Base-by-base conservation (phyloP, 805 yeast species). In the Nakazawaea ernobii region DNA sequence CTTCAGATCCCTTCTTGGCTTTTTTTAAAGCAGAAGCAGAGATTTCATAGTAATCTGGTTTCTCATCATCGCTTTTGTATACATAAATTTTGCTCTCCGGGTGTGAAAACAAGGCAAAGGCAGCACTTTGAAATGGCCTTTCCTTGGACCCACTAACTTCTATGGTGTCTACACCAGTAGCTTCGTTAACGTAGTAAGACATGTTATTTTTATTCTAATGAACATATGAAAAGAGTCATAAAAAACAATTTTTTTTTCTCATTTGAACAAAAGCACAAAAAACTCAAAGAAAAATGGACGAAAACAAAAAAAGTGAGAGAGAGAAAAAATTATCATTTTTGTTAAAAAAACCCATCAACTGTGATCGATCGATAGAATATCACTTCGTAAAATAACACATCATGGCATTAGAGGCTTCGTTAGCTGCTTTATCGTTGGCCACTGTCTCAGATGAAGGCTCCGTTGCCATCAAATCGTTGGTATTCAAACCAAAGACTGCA, bases 1-100 rank as follows among this genome's bases (percentile, higher is more conserved):
- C 92, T 32, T 91, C 97, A 49, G 86, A 94, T 51, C 96, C 97
- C 67, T 94, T 94, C 68, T 87, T 88, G 58, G 98, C 97, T 50
- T 92, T 94, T 72, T 94, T 94, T 62, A 92, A 70, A 6, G 96
- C 97, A 45, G 95, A 82, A 5, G 96, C 89, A 14, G 90, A 74
- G 61, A 95, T 91, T 59, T 85, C 92, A 55, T 71, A 77, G 62
- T 77, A 92, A 29, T 68, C 81, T 36, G 75, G 79, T 53, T 69
- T 72, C 43, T 77, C 85, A 52, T 79, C 88, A 35, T 69, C 70
- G 55, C 24, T 30, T 58, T 82, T 84, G 68, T 73, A 80, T 35
- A 84, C 77, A 39, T 76, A 69, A 35, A 86, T 61, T 58, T 79
- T 79, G 10, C 36, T 40, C 14, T 74, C 75, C 30, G 82, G 77